phyloP scores from a whole-genome alignment of 352 stramenopile species.

The Phytophthora tubulina region DNA sequence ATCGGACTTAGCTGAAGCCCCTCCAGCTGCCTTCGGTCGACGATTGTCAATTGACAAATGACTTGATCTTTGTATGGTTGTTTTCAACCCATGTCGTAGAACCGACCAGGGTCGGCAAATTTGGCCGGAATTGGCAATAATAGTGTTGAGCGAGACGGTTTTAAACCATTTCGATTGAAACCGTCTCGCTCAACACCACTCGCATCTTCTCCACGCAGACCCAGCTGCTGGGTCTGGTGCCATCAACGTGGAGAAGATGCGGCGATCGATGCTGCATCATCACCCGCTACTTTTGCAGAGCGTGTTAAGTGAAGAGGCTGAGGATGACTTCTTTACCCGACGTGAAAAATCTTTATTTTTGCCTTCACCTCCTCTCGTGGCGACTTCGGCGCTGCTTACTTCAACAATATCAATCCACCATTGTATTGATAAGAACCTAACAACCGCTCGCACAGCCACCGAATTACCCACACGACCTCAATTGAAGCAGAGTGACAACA shows the following conservation, averaged over 20 bases:
- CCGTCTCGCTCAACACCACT: no score
- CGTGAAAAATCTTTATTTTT: constrained; percentile 11
- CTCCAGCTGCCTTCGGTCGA: no score
- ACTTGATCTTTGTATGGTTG: no score
- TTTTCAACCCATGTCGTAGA: no score
- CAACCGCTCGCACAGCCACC: background rate
- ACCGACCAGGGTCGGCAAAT: no score
- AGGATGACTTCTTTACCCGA: background rate
- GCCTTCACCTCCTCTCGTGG: constrained; percentile 7
- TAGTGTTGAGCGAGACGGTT: no score
- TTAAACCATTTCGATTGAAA: no score
- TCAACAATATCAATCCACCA: background rate
- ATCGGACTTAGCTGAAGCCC: no score
- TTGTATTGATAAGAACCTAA: background rate
- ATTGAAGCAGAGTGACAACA: constrained; percentile 35
- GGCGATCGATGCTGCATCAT: constrained; percentile 23
- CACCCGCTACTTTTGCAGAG: constrained; percentile 20
- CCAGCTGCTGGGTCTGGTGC: constrained; percentile 37
- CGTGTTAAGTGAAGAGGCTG: constrained; percentile 18
- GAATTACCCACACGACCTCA: constrained; percentile 12
- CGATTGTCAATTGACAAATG: no score
- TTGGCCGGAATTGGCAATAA: no score
- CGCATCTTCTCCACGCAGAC: no score
- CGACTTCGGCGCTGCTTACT: background rate
- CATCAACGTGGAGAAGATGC: constrained; percentile 52